Percentiles rank a stretch among this genome's conserved stretches.
Conservation (phyloP, 257 asterid genomes). For the Dorcoceras hygrometricum region DNA sequence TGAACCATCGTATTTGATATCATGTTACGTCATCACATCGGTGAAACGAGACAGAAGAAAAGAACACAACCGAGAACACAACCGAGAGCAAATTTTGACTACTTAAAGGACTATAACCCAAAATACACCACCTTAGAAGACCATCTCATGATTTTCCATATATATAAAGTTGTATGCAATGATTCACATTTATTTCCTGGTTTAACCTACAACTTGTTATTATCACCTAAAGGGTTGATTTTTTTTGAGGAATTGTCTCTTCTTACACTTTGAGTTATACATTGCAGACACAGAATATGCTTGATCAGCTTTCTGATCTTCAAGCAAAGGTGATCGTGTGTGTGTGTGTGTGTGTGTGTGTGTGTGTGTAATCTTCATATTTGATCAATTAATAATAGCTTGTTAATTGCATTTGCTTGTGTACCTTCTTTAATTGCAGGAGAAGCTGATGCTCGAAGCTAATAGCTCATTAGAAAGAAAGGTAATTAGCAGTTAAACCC, state of each 20-base stretch:
- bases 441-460: slow-evolving; percentile 10
- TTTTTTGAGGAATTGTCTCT: background rate
- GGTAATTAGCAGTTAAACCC: slow-evolving; percentile 1
- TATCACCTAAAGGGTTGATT: too few species aligned
- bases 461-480: slow-evolving; percentile 8
- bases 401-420: background rate
- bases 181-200: background rate
- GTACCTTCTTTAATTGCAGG: slow-evolving; percentile 6
- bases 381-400: background rate
- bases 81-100: too few species aligned
- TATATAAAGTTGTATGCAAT: background rate
- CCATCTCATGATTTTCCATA: too few species aligned
- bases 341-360: too few species aligned
- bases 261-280: background rate
- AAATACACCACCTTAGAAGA: too few species aligned
- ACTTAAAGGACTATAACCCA: background rate
- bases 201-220: too few species aligned
- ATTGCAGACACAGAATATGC: slow-evolving; percentile 11
- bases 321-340: background rate
- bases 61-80: too few species aligned
- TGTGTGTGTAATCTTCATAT: background rate
- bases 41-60: too few species aligned
- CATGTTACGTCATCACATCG: too few species aligned
- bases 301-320: slow-evolving; percentile 17
- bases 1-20: too few species aligned